A percentile compares a stretch with the other conserved stretches of the same genome.
Evolutionary conservation across 176 grass and related monocot genomes (phyloP).

Genomic region (Aegilops umbellulata): DNA sequence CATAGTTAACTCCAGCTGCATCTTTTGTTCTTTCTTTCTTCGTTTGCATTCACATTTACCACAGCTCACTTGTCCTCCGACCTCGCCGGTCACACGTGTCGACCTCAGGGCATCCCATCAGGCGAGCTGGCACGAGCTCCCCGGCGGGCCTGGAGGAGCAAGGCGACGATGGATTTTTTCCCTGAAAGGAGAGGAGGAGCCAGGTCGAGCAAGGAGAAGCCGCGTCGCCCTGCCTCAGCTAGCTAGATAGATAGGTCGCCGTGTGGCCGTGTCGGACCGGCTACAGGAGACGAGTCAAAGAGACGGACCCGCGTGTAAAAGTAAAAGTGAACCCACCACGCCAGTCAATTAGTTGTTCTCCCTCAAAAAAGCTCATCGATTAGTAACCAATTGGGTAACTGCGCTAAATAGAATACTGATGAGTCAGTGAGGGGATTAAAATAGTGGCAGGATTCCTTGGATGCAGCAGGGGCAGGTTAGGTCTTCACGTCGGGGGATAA

Average conservation of each 20-base stretch:
- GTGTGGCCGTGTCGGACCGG: constrained; percentile 5
- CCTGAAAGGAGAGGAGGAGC: no score
- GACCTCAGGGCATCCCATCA: neutral
- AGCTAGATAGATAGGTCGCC: neutral
- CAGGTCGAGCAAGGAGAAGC: no score
- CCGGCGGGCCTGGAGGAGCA: neutral
- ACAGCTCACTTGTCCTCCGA: neutral
- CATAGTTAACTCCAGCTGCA: neutral
- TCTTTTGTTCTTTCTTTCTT: neutral
- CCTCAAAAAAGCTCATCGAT: neutral
- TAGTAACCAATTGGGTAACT: neutral
- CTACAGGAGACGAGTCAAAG: constrained; percentile 13
- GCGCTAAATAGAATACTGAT: no score
- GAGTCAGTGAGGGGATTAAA: neutral
- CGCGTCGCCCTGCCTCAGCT: neutral
- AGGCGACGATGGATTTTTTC: neutral
- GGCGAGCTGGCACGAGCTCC: neutral
- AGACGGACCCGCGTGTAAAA: neutral
- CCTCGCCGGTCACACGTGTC: neutral
- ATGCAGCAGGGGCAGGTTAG: constrained; percentile 29
- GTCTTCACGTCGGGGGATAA: constrained; percentile 29
- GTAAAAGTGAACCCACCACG: neutral
- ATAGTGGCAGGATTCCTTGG: constrained; percentile 33
- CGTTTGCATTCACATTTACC: neutral
- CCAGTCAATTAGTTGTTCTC: no score